Base-by-base conservation (phyloP, 306 rosid genomes). In the Inga leiocalycina region DNA sequence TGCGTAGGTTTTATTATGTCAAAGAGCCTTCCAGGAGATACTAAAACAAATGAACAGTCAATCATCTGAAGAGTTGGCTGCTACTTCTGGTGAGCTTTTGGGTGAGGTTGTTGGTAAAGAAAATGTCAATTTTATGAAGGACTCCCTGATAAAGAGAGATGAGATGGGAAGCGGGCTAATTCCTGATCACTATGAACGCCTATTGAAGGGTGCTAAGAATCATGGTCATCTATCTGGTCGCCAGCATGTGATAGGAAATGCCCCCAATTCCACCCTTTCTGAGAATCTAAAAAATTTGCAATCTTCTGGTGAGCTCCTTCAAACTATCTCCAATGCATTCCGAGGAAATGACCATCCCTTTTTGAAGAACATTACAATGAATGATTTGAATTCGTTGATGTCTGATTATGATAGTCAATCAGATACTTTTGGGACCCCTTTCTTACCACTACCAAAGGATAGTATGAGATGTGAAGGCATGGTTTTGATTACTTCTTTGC, bases 381-480 rank as follows among this genome's bases (percentile, higher is more conserved):
- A 87, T 51, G 89, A 92, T 88, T 86, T 96, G 86, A 90, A 88
- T 76, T 86, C 91, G 11, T 71, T 96, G 88, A 91, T 94, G 94
- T 91, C 95, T 27, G 91, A 92, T 85, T 92, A 94, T 87, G 99
- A 96, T 83, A 89, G 89, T 81, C 97, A 94, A 76, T 90, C 98
- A 56, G 99, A 96, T 88, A 90, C 99, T 75, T 96, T 91, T 87
- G 97, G 94, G 65, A 83, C 88, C 80, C 98, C 97, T 75, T 94
- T 93, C 85, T 82, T 90, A 71, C 94, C 92, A 2, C 78, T 90
- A 74, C 98, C 97, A 10, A 91, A 93, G 87, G 97, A 91, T 82
- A 88, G 88, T 82, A 91, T 94, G 93, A 86, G 89, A 86, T 96
- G 98, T 86, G 99, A 94, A 83, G 99, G 98, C 87, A 93, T 96